Base-by-base conservation (phyloP, 495 filamentous ascomycete species). In the Xylaria scruposa region DNA sequence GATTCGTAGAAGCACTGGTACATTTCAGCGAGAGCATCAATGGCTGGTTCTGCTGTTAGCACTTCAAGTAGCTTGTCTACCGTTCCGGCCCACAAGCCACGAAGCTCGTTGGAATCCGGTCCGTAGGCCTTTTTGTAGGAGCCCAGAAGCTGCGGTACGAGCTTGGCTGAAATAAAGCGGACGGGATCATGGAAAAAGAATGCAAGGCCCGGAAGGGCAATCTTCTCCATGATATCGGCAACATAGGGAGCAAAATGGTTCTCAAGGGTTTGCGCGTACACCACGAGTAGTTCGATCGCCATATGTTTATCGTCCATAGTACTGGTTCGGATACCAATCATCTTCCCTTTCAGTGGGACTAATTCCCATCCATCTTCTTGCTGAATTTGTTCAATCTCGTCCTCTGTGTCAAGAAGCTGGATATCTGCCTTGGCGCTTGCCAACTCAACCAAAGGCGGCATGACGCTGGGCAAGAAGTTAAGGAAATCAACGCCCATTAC, bases 121-220 rank as follows among this genome's bases (percentile, higher is more conserved):
- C 95, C 97, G 78, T 96, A 94, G 0, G 92, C 90, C 77, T 94
- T 93, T 83, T 97, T 96, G 85, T 94, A 97, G 1, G 95, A 92
- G 80, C 94, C 97, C 15, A 99, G 89, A 15, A 99, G 92, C 76
- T 97, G 93, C 1, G 97, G 97, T 15, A 98, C 92, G 73, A 95
- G 89, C 82, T 97, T 98, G 7, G 97, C 97, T 13, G 97, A 96
- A 26, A 97, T 93, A 44, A 97, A 95, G 21, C 97, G 92, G 53
- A 98, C 97, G 1, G 96, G 94, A 81, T 99, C 97, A 80, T 98
- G 97, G 89, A 99, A 99, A 86, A 99, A 98, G 88, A 98, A 99
- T 5, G 93, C 92, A 26, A 99, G 88, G 0, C 97, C 94, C 29
- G 97, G 95, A 42, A 99, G 83, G 6, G 95, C 94, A 76, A 98